Conservation (phyloP, 495 filamentous ascomycete genomes). For the Aspergillus bertholletiae region DNA sequence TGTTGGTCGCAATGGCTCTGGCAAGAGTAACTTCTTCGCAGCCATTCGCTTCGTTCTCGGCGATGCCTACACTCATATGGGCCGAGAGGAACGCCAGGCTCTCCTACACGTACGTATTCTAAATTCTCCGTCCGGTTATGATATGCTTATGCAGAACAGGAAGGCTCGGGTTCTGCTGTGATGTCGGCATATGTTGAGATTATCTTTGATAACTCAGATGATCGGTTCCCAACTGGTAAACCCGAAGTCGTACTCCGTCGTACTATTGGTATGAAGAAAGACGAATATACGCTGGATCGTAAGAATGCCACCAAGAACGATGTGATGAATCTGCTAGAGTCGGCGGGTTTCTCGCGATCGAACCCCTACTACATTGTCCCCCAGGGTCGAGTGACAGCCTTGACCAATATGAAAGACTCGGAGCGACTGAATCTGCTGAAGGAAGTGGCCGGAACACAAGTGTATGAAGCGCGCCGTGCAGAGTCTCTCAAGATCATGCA, state of each 20-base stretch:
- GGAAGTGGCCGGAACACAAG: conserved; percentile 94
- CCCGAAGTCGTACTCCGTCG: conserved; percentile 85
- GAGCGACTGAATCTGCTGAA: conserved; percentile 88
- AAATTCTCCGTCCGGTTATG: neutral
- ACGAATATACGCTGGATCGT: conserved; percentile 94
- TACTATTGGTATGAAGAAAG: conserved; percentile 96
- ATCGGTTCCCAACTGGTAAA: conserved; percentile 91
- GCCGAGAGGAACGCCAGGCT: conserved; percentile 90
- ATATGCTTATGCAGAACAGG: conserved; percentile 43
- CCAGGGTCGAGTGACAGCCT: conserved; percentile 88
- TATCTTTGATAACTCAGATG: conserved; percentile 96
- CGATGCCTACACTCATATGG: conserved; percentile 96
- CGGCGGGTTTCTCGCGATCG: conserved; percentile 91
- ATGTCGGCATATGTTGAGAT: conserved; percentile 99
- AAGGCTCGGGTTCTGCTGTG: conserved; percentile 94
- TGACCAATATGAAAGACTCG: conserved; percentile 97
- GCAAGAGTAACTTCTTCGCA: conserved; percentile 99
- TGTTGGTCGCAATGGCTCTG: conserved; percentile 97
- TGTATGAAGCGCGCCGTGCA: conserved; percentile 85
- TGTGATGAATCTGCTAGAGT: conserved; percentile 93
- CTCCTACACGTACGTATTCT: conserved; percentile 67
- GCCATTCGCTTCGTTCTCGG: conserved; percentile 98
- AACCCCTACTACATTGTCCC: conserved; percentile 99
- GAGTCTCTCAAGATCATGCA: conserved; percentile 96
- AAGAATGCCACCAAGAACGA: conserved; percentile 95